Base-by-base conservation (phyloP, 2,329 filamentous ascomycete species). In the Knufia fluminis region DNA sequence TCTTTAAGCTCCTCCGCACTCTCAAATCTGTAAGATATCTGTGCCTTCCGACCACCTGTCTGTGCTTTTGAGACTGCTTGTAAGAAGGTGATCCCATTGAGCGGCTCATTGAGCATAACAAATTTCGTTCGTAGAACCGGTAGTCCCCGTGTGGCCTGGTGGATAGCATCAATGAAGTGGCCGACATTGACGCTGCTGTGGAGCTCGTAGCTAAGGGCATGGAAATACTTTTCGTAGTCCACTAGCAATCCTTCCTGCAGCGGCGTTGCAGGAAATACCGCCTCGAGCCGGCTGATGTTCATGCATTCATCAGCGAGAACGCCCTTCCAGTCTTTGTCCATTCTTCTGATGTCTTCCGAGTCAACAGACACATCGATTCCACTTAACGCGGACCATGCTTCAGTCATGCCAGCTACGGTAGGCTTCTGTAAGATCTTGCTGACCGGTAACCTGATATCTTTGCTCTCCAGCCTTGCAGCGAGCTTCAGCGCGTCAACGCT, bases 401-500 rank as follows among this genome's bases (percentile, higher is more conserved):
- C 32, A 10, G 75, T 52, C 62, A 94, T 86, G 2, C 69, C 76
- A 0, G 73, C 63, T 31, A 95, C 82, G 0, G 78, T 87, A 46
- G 85, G 79, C 2, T 74, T 74, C 46, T 78, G 82, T 74, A 94
- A 84, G 19, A 96, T 82, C n/a, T 75, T 72, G 56, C 86, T 86
- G n/a, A 90, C 80, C 0, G 82, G 70, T 9, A 94, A 63, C 0
- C 68, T 62, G 17, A 92, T 68, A 0, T 75, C 76, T 3, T 67
- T 66, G 39, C 74, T 77, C 54, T 77, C 84, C 1, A 95, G 71
- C 47, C 80, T 76, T 0, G 87, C 82, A 0, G 86, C 84, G 0
- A 96, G 69, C 59, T 88, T 94, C 64, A 96, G 91, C 1, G 85
- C 78, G 64, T 96, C 90, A 51, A 96, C 94, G 60, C 90, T 95